Conservation (phyloP, 2,329 filamentous ascomycete genomes). For the Ophiocordyceps camponoti-rufipedis region DNA sequence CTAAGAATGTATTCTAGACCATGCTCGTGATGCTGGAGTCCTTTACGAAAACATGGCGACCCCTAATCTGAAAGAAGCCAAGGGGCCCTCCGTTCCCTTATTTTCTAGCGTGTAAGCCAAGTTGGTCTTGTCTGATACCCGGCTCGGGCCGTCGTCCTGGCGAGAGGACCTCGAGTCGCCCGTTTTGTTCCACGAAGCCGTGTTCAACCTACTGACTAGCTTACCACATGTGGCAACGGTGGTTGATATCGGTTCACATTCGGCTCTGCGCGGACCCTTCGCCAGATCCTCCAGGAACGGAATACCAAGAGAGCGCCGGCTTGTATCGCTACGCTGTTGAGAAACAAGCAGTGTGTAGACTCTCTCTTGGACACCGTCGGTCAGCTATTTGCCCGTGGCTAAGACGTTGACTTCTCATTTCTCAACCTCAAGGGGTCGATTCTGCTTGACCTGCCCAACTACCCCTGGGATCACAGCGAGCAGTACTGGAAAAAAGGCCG, state of each 20-base stretch:
- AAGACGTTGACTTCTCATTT: slow-evolving; percentile 3
- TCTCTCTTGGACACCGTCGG: slow-evolving; percentile 5
- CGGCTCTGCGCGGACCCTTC: slow-evolving; percentile 9
- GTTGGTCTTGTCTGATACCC: not conserved
- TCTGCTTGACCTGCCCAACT: slow-evolving; percentile 15
- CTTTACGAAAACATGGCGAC: not conserved
- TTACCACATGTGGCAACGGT: not conserved
- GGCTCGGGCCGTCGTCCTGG: slow-evolving; percentile 3
- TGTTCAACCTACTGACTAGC: not conserved
- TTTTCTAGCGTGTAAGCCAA: slow-evolving; percentile 2
- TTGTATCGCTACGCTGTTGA: slow-evolving; percentile 5
- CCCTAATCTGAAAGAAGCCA: not conserved
- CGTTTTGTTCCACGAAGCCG: slow-evolving; percentile 5
- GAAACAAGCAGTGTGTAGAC: slow-evolving; percentile 2
- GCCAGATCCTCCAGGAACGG: slow-evolving; percentile 5
- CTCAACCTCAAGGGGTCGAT: slow-evolving; percentile 4
- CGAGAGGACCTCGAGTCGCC: slow-evolving; percentile 3
- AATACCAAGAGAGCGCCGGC: slow-evolving; percentile 1
- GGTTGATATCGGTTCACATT: slow-evolving; percentile 11
- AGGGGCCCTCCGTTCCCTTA: not conserved
- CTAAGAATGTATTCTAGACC: not conserved
- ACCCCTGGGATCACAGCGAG: slow-evolving; percentile 9
- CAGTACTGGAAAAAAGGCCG: slow-evolving; percentile 8
- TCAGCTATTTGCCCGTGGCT: slow-evolving; percentile 4
- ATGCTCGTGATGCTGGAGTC: slow-evolving; percentile 2